phyloP scores from a whole-genome alignment of 163 green algal species.

The Chlamydomonas reinhardtii region DNA sequence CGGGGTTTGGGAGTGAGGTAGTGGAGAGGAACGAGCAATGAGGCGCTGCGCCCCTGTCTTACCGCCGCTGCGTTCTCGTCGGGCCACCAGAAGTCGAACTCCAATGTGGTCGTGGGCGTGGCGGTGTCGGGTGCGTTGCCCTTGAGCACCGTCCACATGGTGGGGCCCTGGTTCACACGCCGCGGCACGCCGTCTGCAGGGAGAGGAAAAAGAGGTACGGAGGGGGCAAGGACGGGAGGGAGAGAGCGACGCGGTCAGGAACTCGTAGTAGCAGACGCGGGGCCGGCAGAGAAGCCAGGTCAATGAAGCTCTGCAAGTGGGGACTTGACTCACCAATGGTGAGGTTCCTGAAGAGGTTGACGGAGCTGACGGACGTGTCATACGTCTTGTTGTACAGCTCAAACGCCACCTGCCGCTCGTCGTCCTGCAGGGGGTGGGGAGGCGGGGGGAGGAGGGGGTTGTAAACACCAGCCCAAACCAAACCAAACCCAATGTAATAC shows the following conservation, averaged over 20 bases:
- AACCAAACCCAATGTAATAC: too few species aligned
- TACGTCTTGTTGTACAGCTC: slow-evolving; percentile 69
- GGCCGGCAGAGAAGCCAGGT: too few species aligned
- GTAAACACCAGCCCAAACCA: too few species aligned
- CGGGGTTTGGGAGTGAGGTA: not conserved
- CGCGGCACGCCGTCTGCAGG: slow-evolving; percentile 48
- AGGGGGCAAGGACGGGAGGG: not conserved
- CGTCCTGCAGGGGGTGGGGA: not conserved
- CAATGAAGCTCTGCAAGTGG: too few species aligned
- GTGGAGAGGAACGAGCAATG: too few species aligned
- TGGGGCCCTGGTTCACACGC: slow-evolving; percentile 58
- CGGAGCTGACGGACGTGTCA: too few species aligned
- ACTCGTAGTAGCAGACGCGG: too few species aligned
- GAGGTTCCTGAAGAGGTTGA: slow-evolving; percentile 38
- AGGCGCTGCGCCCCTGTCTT: too few species aligned
- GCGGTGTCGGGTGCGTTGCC: slow-evolving; percentile 57
- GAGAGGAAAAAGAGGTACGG: not conserved
- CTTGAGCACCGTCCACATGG: slow-evolving; percentile 67
- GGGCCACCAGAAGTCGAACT: slow-evolving; percentile 76
- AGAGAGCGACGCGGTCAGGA: not conserved
- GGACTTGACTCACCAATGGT: slow-evolving; percentile 41
- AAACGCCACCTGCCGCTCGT: slow-evolving; percentile 61
- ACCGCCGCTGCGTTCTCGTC: slow-evolving; percentile 34
- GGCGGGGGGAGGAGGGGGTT: not conserved
- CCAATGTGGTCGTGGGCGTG: slow-evolving; percentile 60